Base-by-base conservation (phyloP, 2,329 filamentous ascomycete genomes). In the Coleophoma crateriformis region DNA sequence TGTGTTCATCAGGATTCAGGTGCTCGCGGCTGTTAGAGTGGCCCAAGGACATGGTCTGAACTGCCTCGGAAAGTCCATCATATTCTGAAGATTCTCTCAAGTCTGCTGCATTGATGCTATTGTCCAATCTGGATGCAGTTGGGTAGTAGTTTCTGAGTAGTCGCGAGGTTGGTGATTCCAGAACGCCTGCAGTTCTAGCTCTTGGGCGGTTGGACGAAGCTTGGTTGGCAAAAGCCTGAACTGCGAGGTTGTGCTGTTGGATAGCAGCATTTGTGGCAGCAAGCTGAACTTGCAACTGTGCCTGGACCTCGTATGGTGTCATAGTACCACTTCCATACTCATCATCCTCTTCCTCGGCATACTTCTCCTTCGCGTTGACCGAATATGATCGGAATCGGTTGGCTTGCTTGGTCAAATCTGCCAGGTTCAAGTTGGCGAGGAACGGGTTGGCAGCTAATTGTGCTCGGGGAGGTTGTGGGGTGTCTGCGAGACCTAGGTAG, bases 291-390 rank as follows among this genome's bases (percentile, higher is more conserved):
- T 84, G 79, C 34, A 84, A 69, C 45, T 77, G 72, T 22, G 80
- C 81, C 53, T 82, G 82, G 47, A 81, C 75, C 52, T 83, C 78
- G 41, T 79, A 70, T 17, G 70, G 69, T 48, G 80, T 64, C 50
- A 71, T 64, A 19, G 76, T 76, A 27, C 58, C 64, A 45, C 53
- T 53, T 8, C 66, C 61, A 35, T 78, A 84, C 52, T 87, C 89
- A 14, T 88, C 85, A 52, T 90, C 87, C 47, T 95, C 91, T 43
- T 90, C 86, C 60, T 95, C 90, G 2, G 88, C 91, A 61, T 97
- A 97, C 67, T 94, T 95, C 67, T 97, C 92, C 69, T 95, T 96
- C 49, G 95, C 95, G 68, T 99, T 99, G 57, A 99, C 94, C 1
- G 94, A 99, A 68, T 96, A 97, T 2, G 94, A 99, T 43, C 94